Evolutionary conservation across 148 eudicot genomes (phyloP).

Genomic region (Diospyros lotus): DNA sequence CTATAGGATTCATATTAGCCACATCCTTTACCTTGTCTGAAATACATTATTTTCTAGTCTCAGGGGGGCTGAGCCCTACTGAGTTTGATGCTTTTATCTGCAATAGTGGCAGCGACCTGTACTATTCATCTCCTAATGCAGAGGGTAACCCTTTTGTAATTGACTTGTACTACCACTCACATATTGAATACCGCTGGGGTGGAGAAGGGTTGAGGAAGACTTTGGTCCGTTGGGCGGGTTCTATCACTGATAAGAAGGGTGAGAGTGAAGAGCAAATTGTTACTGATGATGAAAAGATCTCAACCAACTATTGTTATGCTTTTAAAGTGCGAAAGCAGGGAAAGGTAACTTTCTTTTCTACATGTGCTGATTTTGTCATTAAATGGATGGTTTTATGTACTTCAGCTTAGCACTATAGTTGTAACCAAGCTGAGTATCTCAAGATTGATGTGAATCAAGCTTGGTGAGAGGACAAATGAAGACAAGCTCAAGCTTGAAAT

Average conservation of each 20-base stretch:
- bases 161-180: conserved; percentile 89
- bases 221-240: conserved; percentile 75
- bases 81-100: conserved; percentile 96
- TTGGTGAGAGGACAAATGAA: neutral
- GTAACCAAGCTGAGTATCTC: neutral
- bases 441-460: neutral
- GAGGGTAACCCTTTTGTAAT: conserved; percentile 60
- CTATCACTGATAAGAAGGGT: conserved; percentile 47
- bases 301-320: conserved; percentile 72
- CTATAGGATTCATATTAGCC: conserved; percentile 72
- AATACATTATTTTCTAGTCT: conserved; percentile 49
- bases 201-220: conserved; percentile 95
- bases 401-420: neutral
- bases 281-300: conserved; percentile 64
- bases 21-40: conserved; percentile 82
- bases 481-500: conserved; percentile 4
- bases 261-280: conserved; percentile 58
- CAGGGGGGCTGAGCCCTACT: conserved; percentile 54
- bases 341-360: conserved; percentile 40
- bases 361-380: neutral
- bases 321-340: conserved; percentile 67
- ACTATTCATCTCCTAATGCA: conserved; percentile 62
- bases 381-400: neutral
- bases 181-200: conserved; percentile 93
- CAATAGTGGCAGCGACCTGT: conserved; percentile 91